phyloP scores from a whole-genome alignment of 768 basidiomycete species.

The Mycena floridula region DNA sequence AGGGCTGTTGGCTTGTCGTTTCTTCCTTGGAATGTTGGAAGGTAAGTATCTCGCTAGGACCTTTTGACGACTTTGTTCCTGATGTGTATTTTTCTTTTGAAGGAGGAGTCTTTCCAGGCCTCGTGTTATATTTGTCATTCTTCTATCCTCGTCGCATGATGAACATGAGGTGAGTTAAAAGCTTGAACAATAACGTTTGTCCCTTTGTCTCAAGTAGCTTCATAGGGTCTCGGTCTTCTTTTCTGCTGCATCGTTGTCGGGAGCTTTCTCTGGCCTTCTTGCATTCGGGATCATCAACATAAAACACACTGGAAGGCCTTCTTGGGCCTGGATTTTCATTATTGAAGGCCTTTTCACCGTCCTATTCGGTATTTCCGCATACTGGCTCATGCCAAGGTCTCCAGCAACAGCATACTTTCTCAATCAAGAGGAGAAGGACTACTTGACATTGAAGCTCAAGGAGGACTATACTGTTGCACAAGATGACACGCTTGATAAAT shows the following conservation, averaged over 20 bases:
- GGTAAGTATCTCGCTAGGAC: slow-evolving; percentile 13
- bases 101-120: no score
- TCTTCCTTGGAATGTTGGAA: slow-evolving; percentile 48
- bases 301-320: slow-evolving; percentile 47
- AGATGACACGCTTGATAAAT: slow-evolving; percentile 29
- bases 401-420: slow-evolving; percentile 46
- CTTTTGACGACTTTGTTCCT: no score
- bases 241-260: slow-evolving; percentile 50
- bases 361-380: slow-evolving; percentile 45
- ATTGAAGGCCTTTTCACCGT: slow-evolving; percentile 62
- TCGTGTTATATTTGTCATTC: slow-evolving; percentile 14
- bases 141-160: slow-evolving; percentile 44
- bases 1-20: slow-evolving; percentile 41
- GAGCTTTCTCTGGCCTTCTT: slow-evolving; percentile 65
- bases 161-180: slow-evolving; percentile 35
- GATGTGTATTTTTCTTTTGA: no score
- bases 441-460: slow-evolving; percentile 32
- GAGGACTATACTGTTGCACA: slow-evolving; percentile 33
- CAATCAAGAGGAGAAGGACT: slow-evolving; percentile 39
- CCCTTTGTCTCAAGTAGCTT: slow-evolving; percentile 25
- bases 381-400: slow-evolving; percentile 40
- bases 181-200: slow-evolving; percentile 27
- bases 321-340: slow-evolving; percentile 70
- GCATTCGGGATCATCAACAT: slow-evolving; percentile 61
- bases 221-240: slow-evolving; percentile 37